Conservation (phyloP, 495 filamentous ascomycete genomes). For the Extremus antarcticus region DNA sequence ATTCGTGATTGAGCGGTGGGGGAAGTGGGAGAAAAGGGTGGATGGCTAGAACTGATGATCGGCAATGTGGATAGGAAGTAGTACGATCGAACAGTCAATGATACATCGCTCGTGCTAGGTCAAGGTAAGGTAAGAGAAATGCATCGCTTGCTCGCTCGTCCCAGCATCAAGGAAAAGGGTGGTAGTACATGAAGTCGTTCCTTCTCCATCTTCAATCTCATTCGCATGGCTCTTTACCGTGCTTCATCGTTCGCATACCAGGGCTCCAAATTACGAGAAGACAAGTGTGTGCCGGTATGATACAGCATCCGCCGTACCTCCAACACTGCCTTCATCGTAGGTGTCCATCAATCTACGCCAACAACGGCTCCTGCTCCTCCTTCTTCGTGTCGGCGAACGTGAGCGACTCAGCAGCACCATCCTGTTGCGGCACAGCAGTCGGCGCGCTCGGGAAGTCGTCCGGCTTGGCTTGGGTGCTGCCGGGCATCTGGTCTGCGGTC, state of each 20-base stretch:
- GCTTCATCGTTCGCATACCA: background rate
- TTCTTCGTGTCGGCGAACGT: background rate
- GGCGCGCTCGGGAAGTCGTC: slow-evolving; percentile 21
- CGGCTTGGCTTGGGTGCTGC: background rate
- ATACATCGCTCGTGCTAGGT: background rate
- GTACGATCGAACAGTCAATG: too few relatives aligned
- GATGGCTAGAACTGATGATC: too few relatives aligned
- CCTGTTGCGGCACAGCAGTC: background rate
- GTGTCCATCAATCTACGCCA: slow-evolving; percentile 1
- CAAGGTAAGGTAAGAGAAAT: background rate
- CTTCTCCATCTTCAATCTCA: background rate
- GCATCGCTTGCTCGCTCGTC: background rate
- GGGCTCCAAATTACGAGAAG: background rate
- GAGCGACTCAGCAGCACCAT: background rate
- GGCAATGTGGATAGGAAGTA: too few relatives aligned
- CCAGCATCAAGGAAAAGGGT: background rate
- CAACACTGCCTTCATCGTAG: too few relatives aligned
- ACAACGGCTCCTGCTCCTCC: slow-evolving; percentile 6
- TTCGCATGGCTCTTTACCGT: background rate
- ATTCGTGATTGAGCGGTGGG: slow-evolving; percentile 1
- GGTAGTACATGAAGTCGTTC: background rate
- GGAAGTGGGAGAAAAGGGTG: background rate
- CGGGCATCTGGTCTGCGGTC: slow-evolving; percentile 9
- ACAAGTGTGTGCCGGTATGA: too few relatives aligned
- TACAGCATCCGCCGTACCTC: too few relatives aligned